A percentile compares a stretch with the other conserved stretches of the same genome.
These are phyloP conservation scores for Cytospora mali DNA, from an alignment of 2,329 filamentous ascomycete genomes.

Conservation along the genomic window DNA sequence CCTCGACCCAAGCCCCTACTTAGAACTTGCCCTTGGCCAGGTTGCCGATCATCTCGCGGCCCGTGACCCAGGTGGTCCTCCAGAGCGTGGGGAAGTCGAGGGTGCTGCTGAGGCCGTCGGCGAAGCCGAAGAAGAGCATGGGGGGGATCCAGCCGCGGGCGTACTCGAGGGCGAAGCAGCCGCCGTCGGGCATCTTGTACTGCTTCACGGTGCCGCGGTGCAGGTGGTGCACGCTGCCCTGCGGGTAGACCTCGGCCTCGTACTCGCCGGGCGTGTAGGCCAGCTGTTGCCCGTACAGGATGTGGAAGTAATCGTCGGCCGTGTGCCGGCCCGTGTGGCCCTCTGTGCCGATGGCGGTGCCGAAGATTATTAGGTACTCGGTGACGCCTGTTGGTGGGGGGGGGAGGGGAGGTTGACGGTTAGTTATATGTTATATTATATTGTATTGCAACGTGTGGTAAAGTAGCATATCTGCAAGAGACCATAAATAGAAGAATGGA, in stretches of 20 bases:
- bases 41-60: constrained; percentile 74
- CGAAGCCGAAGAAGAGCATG: constrained; percentile 89
- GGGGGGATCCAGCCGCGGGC: constrained; percentile 88
- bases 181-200: constrained; percentile 72
- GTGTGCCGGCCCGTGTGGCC: constrained; percentile 88
- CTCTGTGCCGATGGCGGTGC: constrained; percentile 80
- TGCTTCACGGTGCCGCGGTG: constrained; percentile 74
- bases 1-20: constrained; percentile 22
- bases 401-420: constrained; percentile 9
- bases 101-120: constrained; percentile 78
- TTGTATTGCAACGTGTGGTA: no score
- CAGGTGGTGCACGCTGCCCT: constrained; percentile 73
- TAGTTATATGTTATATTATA: neutral
- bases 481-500: neutral
- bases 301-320: constrained; percentile 93
- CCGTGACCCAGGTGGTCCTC: constrained; percentile 76
- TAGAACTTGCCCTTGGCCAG: constrained; percentile 72
- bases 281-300: constrained; percentile 75
- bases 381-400: constrained; percentile 60
- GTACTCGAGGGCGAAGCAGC: constrained; percentile 82
- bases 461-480: no score
- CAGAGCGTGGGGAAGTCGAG: constrained; percentile 84
- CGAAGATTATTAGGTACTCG: constrained; percentile 89
- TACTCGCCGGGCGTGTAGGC: constrained; percentile 72
- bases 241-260: constrained; percentile 68